These are phyloP conservation scores for Periconia sp. DNA, from an alignment of 2,329 filamentous ascomycete genomes.

Conservation along the genomic window DNA sequence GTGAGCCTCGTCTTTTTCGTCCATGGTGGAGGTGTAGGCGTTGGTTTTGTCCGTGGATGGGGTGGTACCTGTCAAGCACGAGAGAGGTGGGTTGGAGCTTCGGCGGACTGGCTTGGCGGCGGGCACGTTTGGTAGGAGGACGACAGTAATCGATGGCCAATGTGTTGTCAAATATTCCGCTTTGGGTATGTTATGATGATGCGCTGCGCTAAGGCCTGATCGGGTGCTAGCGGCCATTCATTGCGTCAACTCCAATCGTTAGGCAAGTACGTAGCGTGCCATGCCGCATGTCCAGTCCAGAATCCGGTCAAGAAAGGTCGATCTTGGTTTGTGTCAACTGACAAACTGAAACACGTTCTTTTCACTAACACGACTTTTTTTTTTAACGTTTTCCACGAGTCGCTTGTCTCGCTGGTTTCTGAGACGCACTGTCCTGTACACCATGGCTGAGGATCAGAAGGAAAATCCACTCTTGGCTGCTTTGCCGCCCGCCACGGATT, in stretches of 20 bases:
- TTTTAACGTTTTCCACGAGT: too few relatives aligned
- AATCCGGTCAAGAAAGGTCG: conserved; percentile 1
- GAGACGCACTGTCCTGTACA: neutral
- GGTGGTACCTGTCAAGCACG: too few relatives aligned
- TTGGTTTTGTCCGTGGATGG: neutral
- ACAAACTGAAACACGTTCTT: neutral
- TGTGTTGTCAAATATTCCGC: neutral
- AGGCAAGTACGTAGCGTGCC: conserved; percentile 2
- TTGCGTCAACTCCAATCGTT: conserved; percentile 21
- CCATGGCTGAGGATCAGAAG: conserved; percentile 36
- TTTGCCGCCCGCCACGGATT: conserved; percentile 65
- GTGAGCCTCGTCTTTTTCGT: conserved; percentile 75
- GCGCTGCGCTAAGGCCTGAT: conserved; percentile 6
- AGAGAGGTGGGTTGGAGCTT: conserved; percentile 10
- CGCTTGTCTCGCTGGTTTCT: neutral
- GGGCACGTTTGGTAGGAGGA: conserved; percentile 3
- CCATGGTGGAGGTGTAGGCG: conserved; percentile 60
- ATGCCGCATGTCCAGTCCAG: conserved; percentile 7
- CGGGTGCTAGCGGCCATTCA: conserved; percentile 6
- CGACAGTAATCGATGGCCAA: conserved; percentile 6
- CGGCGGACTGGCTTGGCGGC: conserved; percentile 18
- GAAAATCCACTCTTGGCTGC: conserved; percentile 57
- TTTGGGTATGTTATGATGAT: neutral
- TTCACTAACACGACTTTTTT: neutral
- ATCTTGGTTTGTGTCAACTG: neutral